These are phyloP conservation scores for Xylariaceae sp. DNA, from an alignment of 2,329 filamentous ascomycete species.

Conservation along the genomic window DNA sequence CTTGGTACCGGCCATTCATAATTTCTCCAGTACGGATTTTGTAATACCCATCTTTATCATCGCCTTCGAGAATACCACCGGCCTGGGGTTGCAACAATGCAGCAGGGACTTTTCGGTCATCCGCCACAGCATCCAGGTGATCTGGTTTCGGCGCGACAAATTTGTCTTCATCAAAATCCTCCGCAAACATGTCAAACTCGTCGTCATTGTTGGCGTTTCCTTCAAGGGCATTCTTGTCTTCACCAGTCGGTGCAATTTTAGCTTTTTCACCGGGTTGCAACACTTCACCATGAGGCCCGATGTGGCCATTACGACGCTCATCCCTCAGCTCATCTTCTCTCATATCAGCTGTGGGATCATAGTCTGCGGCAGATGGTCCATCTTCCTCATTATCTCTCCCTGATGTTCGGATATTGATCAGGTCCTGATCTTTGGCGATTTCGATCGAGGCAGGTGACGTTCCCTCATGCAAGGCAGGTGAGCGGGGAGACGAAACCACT, in stretches of 20 bases:
- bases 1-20: slow-evolving; percentile 83
- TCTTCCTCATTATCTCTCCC: slow-evolving; percentile 51
- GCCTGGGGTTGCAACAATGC: slow-evolving; percentile 51
- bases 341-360: slow-evolving; percentile 75
- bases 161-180: slow-evolving; percentile 69
- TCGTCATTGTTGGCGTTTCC: slow-evolving; percentile 59
- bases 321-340: slow-evolving; percentile 66
- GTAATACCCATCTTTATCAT: slow-evolving; percentile 95
- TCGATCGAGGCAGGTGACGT: slow-evolving; percentile 59
- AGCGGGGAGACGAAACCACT: slow-evolving; percentile 37
- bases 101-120: slow-evolving; percentile 47
- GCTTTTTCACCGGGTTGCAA: slow-evolving; percentile 38
- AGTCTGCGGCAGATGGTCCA: slow-evolving; percentile 73
- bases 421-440: slow-evolving; percentile 63
- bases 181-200: slow-evolving; percentile 86
- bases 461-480: slow-evolving; percentile 47
- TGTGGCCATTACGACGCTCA: slow-evolving; percentile 51
- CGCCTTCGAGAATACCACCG: slow-evolving; percentile 83
- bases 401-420: slow-evolving; percentile 59
- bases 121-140: slow-evolving; percentile 37
- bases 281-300: slow-evolving; percentile 57
- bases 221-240: slow-evolving; percentile 38
- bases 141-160: slow-evolving; percentile 53
- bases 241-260: slow-evolving; percentile 34
- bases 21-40: slow-evolving; percentile 90